A percentile compares a stretch with the other conserved stretches of the same genome.
phyloP scores from a whole-genome alignment of 306 rosid genomes.

The Gleditsia sinensis region DNA sequence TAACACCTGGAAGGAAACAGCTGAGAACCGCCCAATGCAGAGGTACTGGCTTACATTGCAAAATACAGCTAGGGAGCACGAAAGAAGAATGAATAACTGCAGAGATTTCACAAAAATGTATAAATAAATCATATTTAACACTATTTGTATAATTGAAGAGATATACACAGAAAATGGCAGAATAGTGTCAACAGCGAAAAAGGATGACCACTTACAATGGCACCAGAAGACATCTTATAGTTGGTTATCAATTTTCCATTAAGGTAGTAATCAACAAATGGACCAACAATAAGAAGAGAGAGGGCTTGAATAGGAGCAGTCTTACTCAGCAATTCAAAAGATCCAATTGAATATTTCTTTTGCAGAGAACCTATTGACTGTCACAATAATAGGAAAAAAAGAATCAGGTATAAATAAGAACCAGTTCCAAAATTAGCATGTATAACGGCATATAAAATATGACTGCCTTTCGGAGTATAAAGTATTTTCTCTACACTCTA shows the following conservation, averaged over 20 bases:
- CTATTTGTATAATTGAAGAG: not conserved
- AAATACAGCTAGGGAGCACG: conserved; percentile 80
- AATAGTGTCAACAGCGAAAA: conserved; percentile 5
- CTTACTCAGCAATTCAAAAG: conserved; percentile 94
- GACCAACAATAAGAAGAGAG: conserved; percentile 81
- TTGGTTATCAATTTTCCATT: conserved; percentile 64
- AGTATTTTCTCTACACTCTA: conserved; percentile 1
- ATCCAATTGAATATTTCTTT: conserved; percentile 93
- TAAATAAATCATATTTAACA: conserved; percentile 7
- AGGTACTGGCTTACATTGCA: conserved; percentile 93
- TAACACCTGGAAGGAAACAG: conserved; percentile 89
- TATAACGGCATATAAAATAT: not conserved
- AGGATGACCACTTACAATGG: conserved; percentile 58
- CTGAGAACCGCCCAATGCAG: conserved; percentile 93
- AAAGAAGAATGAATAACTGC: conserved; percentile 82
- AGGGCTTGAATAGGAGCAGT: conserved; percentile 94
- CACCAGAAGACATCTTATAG: conserved; percentile 77
- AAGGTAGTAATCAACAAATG: conserved; percentile 78
- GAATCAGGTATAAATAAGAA: no score
- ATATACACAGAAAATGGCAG: conserved; percentile 19
- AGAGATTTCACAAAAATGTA: conserved; percentile 20
- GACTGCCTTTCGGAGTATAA: not conserved
- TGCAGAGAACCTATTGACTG: conserved; percentile 95
- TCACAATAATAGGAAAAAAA: conserved; percentile 32
- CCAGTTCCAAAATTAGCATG: conserved; percentile 14